These are phyloP conservation scores for Kwoniella bestiolae DNA, from an alignment of 768 basidiomycete genomes.

Conservation along the genomic window DNA sequence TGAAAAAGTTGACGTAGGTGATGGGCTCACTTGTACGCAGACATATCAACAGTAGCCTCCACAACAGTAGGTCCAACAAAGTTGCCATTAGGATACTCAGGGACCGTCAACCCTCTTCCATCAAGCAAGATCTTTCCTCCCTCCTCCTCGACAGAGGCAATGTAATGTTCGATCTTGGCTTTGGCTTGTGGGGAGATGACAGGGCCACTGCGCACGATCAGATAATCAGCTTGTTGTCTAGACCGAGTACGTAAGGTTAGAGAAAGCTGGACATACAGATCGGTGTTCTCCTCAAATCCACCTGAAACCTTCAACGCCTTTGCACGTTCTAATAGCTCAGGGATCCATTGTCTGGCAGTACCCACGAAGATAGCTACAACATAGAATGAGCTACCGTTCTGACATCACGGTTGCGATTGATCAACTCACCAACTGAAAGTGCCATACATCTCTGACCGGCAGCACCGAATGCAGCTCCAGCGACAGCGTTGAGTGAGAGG, in stretches of 20 bases:
- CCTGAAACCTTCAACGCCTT: constrained; percentile 79
- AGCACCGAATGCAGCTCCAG: constrained; percentile 94
- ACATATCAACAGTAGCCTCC: constrained; percentile 76
- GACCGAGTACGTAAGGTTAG: neutral
- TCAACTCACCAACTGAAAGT: constrained; percentile 75
- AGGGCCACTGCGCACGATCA: constrained; percentile 55
- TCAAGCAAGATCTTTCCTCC: constrained; percentile 85
- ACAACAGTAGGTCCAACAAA: constrained; percentile 90
- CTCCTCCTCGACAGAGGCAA: constrained; percentile 65
- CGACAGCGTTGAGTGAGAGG: constrained; percentile 83
- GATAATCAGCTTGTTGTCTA: neutral
- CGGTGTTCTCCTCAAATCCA: constrained; percentile 84
- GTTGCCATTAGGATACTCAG: constrained; percentile 80
- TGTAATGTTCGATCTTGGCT: constrained; percentile 72
- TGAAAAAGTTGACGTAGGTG: too few relatives aligned
- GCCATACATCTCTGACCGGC: constrained; percentile 99
- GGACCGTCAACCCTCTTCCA: constrained; percentile 71
- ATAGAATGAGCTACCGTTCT: constrained; percentile 6
- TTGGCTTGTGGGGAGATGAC: constrained; percentile 72
- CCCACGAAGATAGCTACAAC: constrained; percentile 72
- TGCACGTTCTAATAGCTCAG: constrained; percentile 81
- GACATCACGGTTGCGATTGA: neutral
- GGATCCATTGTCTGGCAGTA: constrained; percentile 74
- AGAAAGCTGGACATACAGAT: constrained; percentile 68
- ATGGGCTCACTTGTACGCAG: constrained; percentile 81